Evolutionary conservation across 129 eudicot species (phyloP).

Genomic region (Centaurea solstitialis): DNA sequence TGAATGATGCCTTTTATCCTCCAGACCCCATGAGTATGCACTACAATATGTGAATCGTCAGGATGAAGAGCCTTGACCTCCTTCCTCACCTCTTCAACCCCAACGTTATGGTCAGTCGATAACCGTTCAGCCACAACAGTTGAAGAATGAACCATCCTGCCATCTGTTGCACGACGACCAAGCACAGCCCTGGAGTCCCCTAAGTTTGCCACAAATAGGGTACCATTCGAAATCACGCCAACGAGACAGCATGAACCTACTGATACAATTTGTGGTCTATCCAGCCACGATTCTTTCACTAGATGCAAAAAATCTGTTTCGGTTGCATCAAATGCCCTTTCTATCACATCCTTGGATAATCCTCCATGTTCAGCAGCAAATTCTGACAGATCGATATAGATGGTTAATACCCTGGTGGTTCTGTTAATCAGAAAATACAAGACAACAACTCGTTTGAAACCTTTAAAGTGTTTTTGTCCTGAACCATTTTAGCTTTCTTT

Average conservation of each 20-base stretch:
- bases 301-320: constrained; percentile 54
- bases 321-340: constrained; percentile 61
- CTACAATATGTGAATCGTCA: constrained; percentile 65
- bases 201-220: constrained; percentile 62
- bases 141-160: constrained; percentile 33
- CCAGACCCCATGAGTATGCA: constrained; percentile 68
- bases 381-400: constrained; percentile 28
- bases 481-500: neutral
- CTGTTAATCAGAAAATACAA: neutral
- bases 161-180: constrained; percentile 44
- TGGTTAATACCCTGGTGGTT: neutral
- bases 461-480: neutral
- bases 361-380: constrained; percentile 66
- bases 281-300: constrained; percentile 60
- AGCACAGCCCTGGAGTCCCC: constrained; percentile 81
- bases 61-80: constrained; percentile 80
- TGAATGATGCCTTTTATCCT: constrained; percentile 79
- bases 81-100: constrained; percentile 62
- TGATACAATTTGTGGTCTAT: constrained; percentile 57
- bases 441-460: neutral
- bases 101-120: constrained; percentile 73
- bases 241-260: constrained; percentile 75
- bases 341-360: constrained; percentile 56
- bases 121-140: constrained; percentile 63
- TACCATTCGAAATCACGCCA: constrained; percentile 64